phyloP scores from a whole-genome alignment of 306 rosid genomes.

The Heteromeles arbutifolia region DNA sequence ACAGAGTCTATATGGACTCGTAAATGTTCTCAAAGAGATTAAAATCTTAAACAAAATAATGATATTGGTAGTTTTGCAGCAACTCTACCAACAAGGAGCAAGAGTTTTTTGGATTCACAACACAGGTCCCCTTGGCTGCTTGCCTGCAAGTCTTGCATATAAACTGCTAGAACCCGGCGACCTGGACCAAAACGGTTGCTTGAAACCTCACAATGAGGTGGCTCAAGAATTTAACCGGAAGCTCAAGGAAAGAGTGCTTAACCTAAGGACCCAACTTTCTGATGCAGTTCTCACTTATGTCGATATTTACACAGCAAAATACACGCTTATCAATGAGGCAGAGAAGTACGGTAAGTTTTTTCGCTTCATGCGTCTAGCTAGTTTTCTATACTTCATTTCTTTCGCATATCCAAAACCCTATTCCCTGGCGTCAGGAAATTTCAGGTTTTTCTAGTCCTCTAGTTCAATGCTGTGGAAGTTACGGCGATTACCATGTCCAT shows the following conservation, averaged over 20 bases:
- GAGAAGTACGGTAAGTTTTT: conserved; percentile 19
- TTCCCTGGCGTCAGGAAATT: not conserved
- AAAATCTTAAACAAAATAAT: not conserved
- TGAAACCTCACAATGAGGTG: conserved; percentile 14
- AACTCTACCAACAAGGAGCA: conserved; percentile 13
- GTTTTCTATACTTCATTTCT: not conserved
- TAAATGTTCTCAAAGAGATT: not conserved
- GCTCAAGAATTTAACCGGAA: conserved; percentile 22
- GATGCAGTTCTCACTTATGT: conserved; percentile 12
- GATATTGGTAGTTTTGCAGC: conserved; percentile 11
- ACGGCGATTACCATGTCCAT: not conserved
- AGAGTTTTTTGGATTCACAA: conserved; percentile 23
- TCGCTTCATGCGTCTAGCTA: not conserved
- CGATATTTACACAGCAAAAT: conserved; percentile 18
- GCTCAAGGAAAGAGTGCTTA: conserved; percentile 20
- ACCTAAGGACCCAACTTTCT: conserved; percentile 1
- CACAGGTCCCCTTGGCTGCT: conserved; percentile 28
- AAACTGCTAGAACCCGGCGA: not conserved
- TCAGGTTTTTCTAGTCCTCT: conserved; percentile 23
- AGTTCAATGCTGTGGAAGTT: conserved; percentile 19
- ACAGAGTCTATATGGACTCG: not conserved
- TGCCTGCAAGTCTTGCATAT: not conserved
- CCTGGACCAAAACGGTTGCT: conserved; percentile 13
- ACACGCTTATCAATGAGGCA: conserved; percentile 15
- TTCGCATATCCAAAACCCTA: not conserved